These are phyloP conservation scores for Colletotrichum eleusines DNA, from an alignment of 2,329 filamentous ascomycete species.

Conservation along the genomic window DNA sequence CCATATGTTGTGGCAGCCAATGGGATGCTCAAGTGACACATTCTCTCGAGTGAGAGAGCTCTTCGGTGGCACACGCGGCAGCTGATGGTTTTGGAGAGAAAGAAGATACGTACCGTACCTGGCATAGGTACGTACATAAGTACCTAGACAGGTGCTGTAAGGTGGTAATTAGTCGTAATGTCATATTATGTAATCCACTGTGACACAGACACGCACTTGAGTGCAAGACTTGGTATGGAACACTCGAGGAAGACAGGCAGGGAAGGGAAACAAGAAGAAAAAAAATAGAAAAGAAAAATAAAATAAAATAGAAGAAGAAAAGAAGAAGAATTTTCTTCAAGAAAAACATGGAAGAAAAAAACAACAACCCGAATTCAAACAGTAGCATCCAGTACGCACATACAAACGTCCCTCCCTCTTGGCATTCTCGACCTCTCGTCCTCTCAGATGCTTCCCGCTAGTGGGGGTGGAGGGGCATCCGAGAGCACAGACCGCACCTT, in stretches of 20 bases:
- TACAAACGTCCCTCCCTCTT: not conserved
- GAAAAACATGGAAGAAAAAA: too few relatives aligned
- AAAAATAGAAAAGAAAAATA: not conserved
- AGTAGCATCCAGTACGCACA: not conserved
- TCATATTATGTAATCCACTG: not conserved
- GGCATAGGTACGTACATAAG: too few relatives aligned
- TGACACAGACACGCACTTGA: not conserved
- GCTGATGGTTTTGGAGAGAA: not conserved
- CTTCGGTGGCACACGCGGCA: conserved; percentile 1
- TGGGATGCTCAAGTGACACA: not conserved
- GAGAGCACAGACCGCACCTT: conserved; percentile 49
- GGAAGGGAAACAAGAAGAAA: not conserved
- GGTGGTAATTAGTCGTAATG: too few relatives aligned
- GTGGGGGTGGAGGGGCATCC: conserved; percentile 43
- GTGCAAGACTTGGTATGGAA: not conserved
- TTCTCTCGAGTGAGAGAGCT: not conserved
- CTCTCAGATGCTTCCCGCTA: conserved; percentile 29
- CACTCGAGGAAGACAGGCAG: not conserved
- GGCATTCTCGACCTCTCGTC: conserved; percentile 19
- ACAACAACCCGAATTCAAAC: not conserved
- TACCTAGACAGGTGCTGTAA: too few relatives aligned
- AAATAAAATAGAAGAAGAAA: too few relatives aligned
- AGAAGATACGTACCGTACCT: not conserved
- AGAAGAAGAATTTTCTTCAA: too few relatives aligned
- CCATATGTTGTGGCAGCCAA: conserved; percentile 19